Evolutionary conservation across 208 protist genomes (phyloP).

Genomic region (Leishmania arabica): DNA sequence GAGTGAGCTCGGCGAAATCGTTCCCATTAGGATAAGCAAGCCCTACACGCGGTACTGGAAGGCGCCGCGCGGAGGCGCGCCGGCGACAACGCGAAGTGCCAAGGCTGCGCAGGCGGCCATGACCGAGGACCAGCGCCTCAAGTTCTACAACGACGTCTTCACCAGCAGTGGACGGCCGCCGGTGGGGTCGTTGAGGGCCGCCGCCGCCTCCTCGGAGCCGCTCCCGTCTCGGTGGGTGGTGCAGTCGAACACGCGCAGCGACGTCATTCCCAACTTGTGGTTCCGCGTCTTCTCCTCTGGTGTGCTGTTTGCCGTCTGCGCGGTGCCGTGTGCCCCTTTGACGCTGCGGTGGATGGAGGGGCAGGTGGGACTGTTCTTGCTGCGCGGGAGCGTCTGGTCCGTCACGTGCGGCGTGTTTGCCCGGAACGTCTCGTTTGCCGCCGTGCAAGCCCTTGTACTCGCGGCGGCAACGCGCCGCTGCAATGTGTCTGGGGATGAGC

Average conservation of each 20-base stretch:
- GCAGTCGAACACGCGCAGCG: constrained; percentile 53
- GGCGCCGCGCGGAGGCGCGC: background rate
- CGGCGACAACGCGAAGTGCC: background rate
- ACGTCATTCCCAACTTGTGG: constrained; percentile 40
- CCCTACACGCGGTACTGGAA: constrained; percentile 23
- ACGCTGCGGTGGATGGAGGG: constrained; percentile 68
- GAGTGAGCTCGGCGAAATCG: constrained; percentile 38
- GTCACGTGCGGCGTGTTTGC: constrained; percentile 54
- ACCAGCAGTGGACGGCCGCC: constrained; percentile 13
- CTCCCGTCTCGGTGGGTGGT: constrained; percentile 57
- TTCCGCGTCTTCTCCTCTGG: constrained; percentile 51
- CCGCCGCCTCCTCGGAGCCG: constrained; percentile 12
- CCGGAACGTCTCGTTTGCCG: constrained; percentile 43
- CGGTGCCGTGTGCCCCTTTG: constrained; percentile 57
- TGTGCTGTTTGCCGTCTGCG: constrained; percentile 57
- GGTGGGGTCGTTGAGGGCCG: constrained; percentile 28
- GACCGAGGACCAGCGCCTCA: constrained; percentile 29
- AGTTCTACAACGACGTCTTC: constrained; percentile 46
- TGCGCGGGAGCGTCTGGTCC: constrained; percentile 82
- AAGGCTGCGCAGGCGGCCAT: constrained; percentile 17
- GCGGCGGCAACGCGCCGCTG: constrained; percentile 8
- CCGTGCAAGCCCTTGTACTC: constrained; percentile 38
- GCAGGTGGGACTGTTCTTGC: constrained; percentile 67
- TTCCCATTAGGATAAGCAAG: constrained; percentile 37
- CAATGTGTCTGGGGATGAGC: constrained; percentile 4